Evolutionary conservation across 768 basidiomycete species (phyloP), one percentile per base, ranked within the genome.

Genomic region (Boletellus ananas): DNA sequence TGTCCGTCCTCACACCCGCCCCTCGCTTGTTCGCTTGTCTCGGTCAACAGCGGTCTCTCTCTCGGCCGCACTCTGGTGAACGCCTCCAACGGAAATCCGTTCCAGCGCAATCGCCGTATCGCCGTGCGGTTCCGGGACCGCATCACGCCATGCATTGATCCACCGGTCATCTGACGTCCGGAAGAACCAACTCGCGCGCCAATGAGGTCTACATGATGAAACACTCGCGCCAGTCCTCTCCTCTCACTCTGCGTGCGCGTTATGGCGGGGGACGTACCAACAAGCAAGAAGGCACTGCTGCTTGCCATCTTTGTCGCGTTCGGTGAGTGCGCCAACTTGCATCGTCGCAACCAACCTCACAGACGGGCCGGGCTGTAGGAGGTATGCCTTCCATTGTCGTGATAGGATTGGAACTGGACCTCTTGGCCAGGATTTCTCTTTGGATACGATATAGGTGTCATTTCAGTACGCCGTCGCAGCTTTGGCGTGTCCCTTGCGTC

Each of bases 381-480:
- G 58, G 65, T 63, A 44, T 49, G 52, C 18, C 41, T 23, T 42
- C 18, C 13, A 8, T 4, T 38, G 10, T 58, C 43, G 3, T 4
- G 27, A 48, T 11, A 7, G 14, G 11, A 18, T 37, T 18, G 8
- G 25, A 27, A 6, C 17, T 34, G 11, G 25, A 58, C 23, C n/a
- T 46, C 33, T 40, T 36, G 14, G 6, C 4, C 34, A 57, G 83
- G 81, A 11, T 85, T 84, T 63, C 66, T 86, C 9, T 87, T 85
- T 49, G 84, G 85, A 53, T 87, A 87, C 64, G 85, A 87, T 55
- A 85, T 87, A 62, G 84, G 86, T 64, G 82, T 87, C 47, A 86
- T 87, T 52, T 87, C 85, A 48, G 83, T 85, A 52, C 45, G 76
- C 63, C 4, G 5, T 14, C 40, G 17, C 33, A 16, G 7, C 17